Conservation (phyloP, 129 eudicot genomes). For the Ambrosia artemisiifolia region DNA sequence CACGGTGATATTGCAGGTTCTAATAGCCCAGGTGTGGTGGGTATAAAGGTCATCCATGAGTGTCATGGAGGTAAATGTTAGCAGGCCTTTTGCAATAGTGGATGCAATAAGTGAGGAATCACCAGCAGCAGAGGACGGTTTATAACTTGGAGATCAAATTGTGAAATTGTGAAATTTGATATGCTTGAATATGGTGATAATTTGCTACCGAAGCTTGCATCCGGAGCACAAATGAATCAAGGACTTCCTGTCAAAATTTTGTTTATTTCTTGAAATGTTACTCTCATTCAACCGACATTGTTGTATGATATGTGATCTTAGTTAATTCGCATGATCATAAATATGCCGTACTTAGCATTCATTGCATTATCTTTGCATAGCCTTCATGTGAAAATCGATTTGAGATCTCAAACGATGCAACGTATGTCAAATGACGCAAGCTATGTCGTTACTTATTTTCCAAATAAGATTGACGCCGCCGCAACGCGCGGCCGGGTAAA, state of each 20-base stretch:
- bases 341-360: no score
- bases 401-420: no score
- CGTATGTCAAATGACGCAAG: no score
- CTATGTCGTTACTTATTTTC: no score
- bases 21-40: constrained; percentile 26
- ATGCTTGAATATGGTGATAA: constrained; percentile 80
- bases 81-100: constrained; percentile 84
- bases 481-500: no score
- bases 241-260: constrained; percentile 54
- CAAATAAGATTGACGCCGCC: no score
- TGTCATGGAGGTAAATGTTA: constrained; percentile 51
- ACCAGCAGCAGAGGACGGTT: constrained; percentile 97
- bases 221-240: constrained; percentile 76
- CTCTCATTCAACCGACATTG: no score
- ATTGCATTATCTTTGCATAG: no score
- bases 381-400: no score
- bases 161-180: constrained; percentile 89
- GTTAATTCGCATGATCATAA: no score
- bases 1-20: constrained; percentile 29
- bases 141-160: constrained; percentile 94
- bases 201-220: constrained; percentile 66
- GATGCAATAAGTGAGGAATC: constrained; percentile 92
- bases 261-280: no score
- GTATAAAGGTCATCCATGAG: constrained; percentile 16
- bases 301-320: no score